Conservation (phyloP, 2,329 filamentous ascomycete species). For the Fusarium neocosmosporiellum region DNA sequence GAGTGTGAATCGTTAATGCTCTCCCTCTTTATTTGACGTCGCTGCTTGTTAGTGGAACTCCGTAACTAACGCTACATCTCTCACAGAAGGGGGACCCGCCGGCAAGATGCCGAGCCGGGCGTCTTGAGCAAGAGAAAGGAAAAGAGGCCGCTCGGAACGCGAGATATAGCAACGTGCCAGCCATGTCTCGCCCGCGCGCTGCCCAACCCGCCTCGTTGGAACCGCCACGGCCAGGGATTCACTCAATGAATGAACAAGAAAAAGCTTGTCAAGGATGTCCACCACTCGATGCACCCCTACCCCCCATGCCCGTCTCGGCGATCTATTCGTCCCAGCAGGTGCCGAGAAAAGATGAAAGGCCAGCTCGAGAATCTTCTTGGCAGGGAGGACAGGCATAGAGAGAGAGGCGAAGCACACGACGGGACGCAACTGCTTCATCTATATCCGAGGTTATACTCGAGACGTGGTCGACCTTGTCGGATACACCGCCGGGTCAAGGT, state of each 20-base stretch:
- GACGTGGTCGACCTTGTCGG: conserved; percentile 52
- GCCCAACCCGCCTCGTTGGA: conserved; percentile 69
- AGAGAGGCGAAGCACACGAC: not conserved
- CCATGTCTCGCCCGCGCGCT: conserved; percentile 68
- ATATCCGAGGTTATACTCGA: conserved; percentile 34
- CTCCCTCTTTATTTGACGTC: conserved; percentile 16
- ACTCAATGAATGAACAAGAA: not conserved
- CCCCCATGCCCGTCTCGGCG: not conserved
- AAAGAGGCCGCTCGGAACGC: conserved; percentile 69
- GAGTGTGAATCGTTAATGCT: conserved; percentile 13
- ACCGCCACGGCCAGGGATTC: conserved; percentile 50
- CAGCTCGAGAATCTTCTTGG: conserved; percentile 60
- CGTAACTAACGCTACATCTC: not conserved
- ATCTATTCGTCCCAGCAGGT: conserved; percentile 46
- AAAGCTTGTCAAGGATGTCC: not conserved
- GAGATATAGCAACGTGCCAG: conserved; percentile 71
- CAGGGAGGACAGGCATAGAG: not conserved
- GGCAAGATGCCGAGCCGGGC: conserved; percentile 69
- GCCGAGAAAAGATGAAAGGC: conserved; percentile 52
- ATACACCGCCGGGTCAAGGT: conserved; percentile 28
- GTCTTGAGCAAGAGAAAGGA: conserved; percentile 64
- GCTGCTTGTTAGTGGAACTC: conserved; percentile 8
- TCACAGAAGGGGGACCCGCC: conserved; percentile 54
- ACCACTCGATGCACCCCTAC: conserved; percentile 43
- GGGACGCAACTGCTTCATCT: conserved; percentile 2